Base-by-base conservation (phyloP, 768 basidiomycete genomes). In the Lactarius evosmus region DNA sequence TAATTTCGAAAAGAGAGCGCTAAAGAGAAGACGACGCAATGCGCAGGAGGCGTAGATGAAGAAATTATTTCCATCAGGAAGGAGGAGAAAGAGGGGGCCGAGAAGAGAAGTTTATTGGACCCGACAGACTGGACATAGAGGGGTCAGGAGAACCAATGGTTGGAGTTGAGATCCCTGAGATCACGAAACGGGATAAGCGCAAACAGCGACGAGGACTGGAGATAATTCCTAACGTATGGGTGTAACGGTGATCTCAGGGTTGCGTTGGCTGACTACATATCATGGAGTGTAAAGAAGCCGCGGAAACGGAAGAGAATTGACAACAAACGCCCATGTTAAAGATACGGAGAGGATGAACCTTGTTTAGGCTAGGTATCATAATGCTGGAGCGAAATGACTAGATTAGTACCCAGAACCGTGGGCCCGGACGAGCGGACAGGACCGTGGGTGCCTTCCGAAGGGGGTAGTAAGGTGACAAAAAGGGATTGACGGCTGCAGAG, bases 21-120 rank as follows among this genome's bases (percentile, higher is more conserved):
- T 49, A 46, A 49, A 32, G 22, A 51, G 62, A 55, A 58, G 56
- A 44, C 61, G 56, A 66, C 62, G 60, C 61, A 66, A 55, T 59
- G 66, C 57, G 49, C 53, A 60, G 50, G 66, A 65, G 66, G 63
- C 62, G 66, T 65, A 67, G 63, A 67, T 65, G 66, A 64, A 65
- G 36, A 12, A 65, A 58, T 65, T 65, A 65, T 67, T 67, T 67
- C 66, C 66, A 67, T 67, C 66, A 67, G 50, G 66, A 65, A 67
- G 66, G 62, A 59, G 63, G 66, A 38, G 66, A 51, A 56, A 67
- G 58, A 60, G 66, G 62, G 66, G 66, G 30, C 30, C 34, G 50
- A 67, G 66, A 67, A 67, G 66, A 60, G 66, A 67, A 67, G 66
- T 34, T 55, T 40, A 67, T 65, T 66, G 54, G 33, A 60, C 40